Conservation (phyloP, 441 rosid genomes). For the Gossypium trilobum region DNA sequence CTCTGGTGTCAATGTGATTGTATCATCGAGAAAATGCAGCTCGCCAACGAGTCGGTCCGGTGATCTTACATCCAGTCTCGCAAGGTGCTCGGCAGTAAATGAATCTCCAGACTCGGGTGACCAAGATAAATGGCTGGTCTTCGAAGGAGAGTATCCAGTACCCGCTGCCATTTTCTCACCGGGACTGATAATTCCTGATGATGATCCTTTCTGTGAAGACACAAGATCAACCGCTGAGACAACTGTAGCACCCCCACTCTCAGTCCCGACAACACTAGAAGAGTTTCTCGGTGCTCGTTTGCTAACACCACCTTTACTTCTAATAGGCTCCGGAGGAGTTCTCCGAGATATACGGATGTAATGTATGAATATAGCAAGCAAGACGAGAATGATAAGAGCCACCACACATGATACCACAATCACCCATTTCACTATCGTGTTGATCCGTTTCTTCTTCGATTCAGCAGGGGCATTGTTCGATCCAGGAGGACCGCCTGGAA, state of each 20-base stretch:
- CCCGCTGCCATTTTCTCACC: slow-evolving; percentile 59
- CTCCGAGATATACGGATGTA: slow-evolving; percentile 55
- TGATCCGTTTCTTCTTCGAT: slow-evolving; percentile 47
- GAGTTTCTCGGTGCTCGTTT: slow-evolving; percentile 40
- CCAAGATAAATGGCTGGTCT: slow-evolving; percentile 70
- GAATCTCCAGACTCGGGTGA: slow-evolving; percentile 95
- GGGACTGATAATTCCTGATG: slow-evolving; percentile 72
- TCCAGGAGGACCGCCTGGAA: slow-evolving; percentile 57
- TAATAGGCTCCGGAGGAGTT: slow-evolving; percentile 32
- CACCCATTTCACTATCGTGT: slow-evolving; percentile 49
- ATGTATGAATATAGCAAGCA: slow-evolving; percentile 63
- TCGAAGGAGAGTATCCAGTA: slow-evolving; percentile 78
- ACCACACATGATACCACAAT: slow-evolving; percentile 64
- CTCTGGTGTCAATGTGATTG: slow-evolving; percentile 76
- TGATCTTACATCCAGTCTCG: slow-evolving; percentile 80
- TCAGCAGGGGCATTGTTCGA: slow-evolving; percentile 29
- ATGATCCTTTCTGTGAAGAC: slow-evolving; percentile 66
- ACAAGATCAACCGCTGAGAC: slow-evolving; percentile 83
- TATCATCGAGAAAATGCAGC: slow-evolving; percentile 84
- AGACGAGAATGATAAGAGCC: slow-evolving; percentile 55
- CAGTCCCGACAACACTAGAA: slow-evolving; percentile 40
- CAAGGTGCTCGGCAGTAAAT: slow-evolving; percentile 60
- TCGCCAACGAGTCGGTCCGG: slow-evolving; percentile 92
- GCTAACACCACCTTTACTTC: slow-evolving; percentile 39
- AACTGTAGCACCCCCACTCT: slow-evolving; percentile 54